These are phyloP conservation scores for Phytophthora multivora DNA, from an alignment of 352 stramenopile genomes.

Conservation along the genomic window DNA sequence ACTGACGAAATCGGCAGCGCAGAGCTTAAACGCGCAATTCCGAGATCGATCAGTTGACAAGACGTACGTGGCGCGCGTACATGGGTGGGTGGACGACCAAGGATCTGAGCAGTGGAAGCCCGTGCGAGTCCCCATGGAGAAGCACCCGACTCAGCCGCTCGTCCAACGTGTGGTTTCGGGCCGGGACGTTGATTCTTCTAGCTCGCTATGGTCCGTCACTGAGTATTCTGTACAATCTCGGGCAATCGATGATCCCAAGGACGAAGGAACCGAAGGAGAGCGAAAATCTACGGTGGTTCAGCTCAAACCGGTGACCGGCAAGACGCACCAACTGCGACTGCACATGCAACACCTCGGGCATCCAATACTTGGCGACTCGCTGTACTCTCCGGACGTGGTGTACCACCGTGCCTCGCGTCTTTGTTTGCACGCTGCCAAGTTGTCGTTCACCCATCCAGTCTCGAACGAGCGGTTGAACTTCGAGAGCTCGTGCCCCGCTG, in stretches of 20 bases:
- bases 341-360: slow-evolving; percentile 92
- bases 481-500: slow-evolving; percentile 25
- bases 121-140: slow-evolving; percentile 57
- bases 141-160: slow-evolving; percentile 48
- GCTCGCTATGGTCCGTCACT: slow-evolving; percentile 39
- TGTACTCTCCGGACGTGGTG: slow-evolving; percentile 75
- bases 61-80: slow-evolving; percentile 60
- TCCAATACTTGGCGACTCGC: slow-evolving; percentile 92
- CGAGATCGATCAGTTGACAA: slow-evolving; percentile 62
- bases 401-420: slow-evolving; percentile 46
- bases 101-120: slow-evolving; percentile 20
- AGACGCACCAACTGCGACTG: slow-evolving; percentile 96
- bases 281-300: slow-evolving; percentile 51
- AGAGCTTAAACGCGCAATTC: slow-evolving; percentile 74
- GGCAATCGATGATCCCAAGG: not conserved
- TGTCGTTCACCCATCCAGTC: slow-evolving; percentile 54
- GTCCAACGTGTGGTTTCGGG: slow-evolving; percentile 54
- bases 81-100: slow-evolving; percentile 37
- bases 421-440: slow-evolving; percentile 49
- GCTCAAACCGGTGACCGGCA: slow-evolving; percentile 76
- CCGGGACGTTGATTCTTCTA: slow-evolving; percentile 26
- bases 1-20: slow-evolving; percentile 57
- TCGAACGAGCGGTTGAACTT: slow-evolving; percentile 42
- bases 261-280: not conserved
- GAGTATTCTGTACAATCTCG: slow-evolving; percentile 35